These are phyloP conservation scores for Odontarrhena argentea DNA, from an alignment of 345 rosid genomes.

Conservation along the genomic window DNA sequence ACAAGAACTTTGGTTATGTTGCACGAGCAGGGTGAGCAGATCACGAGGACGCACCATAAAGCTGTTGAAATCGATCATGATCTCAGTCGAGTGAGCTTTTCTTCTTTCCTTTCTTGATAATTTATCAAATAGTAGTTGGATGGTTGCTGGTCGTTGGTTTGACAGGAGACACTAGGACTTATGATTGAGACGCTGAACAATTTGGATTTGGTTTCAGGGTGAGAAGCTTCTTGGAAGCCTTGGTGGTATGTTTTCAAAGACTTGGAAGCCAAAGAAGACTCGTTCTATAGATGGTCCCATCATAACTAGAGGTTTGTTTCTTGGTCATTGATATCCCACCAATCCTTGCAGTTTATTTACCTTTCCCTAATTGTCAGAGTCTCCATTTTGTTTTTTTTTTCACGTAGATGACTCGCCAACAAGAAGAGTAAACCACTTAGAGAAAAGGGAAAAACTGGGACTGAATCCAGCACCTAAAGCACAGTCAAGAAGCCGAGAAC, in stretches of 20 bases:
- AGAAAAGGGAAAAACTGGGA: slow-evolving; percentile 86
- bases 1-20: slow-evolving; percentile 73
- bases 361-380: slow-evolving; percentile 2
- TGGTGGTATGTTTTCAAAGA: slow-evolving; percentile 86
- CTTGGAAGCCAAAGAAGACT: slow-evolving; percentile 94
- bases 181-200: slow-evolving; percentile 10
- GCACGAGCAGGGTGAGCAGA: slow-evolving; percentile 93
- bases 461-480: slow-evolving; percentile 56
- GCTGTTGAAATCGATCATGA: slow-evolving; percentile 85
- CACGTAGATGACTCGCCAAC: slow-evolving; percentile 59
- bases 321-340: slow-evolving; percentile 7
- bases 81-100: slow-evolving; percentile 79
- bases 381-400: background rate
- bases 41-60: slow-evolving; percentile 64
- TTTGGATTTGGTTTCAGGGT: slow-evolving; percentile 57
- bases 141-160: background rate
- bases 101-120: background rate
- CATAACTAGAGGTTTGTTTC: slow-evolving; percentile 60
- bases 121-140: background rate
- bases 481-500: slow-evolving; percentile 47
- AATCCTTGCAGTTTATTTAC: background rate
- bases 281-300: slow-evolving; percentile 69
- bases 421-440: slow-evolving; percentile 62
- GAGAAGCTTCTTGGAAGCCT: slow-evolving; percentile 96
- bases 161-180: background rate